phyloP scores from a whole-genome alignment of 2,329 filamentous ascomycete species.

The Cadophora gregata region DNA sequence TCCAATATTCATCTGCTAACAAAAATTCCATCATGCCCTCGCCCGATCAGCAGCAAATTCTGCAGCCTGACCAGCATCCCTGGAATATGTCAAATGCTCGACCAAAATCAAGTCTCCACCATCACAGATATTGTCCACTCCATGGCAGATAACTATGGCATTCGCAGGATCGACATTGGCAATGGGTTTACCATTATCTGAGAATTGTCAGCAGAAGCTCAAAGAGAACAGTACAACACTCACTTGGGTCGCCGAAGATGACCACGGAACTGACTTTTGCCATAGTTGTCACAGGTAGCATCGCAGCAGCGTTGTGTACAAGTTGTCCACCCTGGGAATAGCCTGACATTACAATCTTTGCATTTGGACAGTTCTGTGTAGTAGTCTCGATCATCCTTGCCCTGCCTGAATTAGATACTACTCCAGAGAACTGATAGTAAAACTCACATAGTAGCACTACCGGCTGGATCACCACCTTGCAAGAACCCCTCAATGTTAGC shows the following conservation, averaged over 20 bases:
- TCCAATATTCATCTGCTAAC: neutral
- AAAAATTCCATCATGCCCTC: neutral
- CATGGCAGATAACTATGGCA: slow-evolving; percentile 35
- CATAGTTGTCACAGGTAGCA: slow-evolving; percentile 28
- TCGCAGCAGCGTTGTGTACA: slow-evolving; percentile 38
- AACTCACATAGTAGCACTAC: slow-evolving; percentile 49
- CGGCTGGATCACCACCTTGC: slow-evolving; percentile 51
- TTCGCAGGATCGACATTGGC: slow-evolving; percentile 26
- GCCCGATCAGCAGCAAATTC: slow-evolving; percentile 23
- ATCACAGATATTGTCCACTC: slow-evolving; percentile 37
- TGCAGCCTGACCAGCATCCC: slow-evolving; percentile 21
- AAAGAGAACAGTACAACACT: neutral
- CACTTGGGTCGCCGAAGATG: slow-evolving; percentile 39
- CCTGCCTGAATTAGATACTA: slow-evolving; percentile 12
- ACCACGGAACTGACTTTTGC: slow-evolving; percentile 37
- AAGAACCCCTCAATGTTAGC: slow-evolving; percentile 52
- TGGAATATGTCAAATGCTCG: slow-evolving; percentile 30
- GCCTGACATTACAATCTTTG: slow-evolving; percentile 38
- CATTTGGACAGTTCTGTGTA: slow-evolving; percentile 32
- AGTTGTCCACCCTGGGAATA: slow-evolving; percentile 39
- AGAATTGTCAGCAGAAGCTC: neutral
- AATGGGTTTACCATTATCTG: slow-evolving; percentile 31
- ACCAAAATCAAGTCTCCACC: slow-evolving; percentile 29
- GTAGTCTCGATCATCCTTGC: slow-evolving; percentile 28
- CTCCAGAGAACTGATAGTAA: neutral